phyloP scores from a whole-genome alignment of 2,329 filamentous ascomycete species.

The Sclerotinia nivalis region DNA sequence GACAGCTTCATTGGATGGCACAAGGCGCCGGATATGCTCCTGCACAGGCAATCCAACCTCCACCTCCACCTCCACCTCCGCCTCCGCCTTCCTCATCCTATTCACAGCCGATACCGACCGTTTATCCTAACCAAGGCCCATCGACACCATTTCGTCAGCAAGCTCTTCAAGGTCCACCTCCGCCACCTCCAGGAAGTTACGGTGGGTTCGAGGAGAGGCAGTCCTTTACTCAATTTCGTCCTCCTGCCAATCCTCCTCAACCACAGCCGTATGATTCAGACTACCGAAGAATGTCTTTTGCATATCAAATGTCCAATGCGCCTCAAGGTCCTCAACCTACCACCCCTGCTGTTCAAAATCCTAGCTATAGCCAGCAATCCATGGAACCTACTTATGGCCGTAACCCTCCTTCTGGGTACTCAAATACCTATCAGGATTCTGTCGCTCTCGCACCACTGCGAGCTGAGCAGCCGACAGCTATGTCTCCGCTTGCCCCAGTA shows the following conservation, averaged over 20 bases:
- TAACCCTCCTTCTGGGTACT: slow-evolving; percentile 13
- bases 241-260: slow-evolving; percentile 19
- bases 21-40: slow-evolving; percentile 18
- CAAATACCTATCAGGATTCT: slow-evolving; percentile 20
- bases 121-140: slow-evolving; percentile 5
- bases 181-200: slow-evolving; percentile 22
- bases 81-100: slow-evolving; percentile 19
- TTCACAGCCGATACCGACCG: slow-evolving; percentile 12
- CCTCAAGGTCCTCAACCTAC: slow-evolving; percentile 7
- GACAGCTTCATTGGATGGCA: slow-evolving; percentile 36
- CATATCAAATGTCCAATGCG: neutral
- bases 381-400: slow-evolving; percentile 15
- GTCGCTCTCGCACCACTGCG: slow-evolving; percentile 28
- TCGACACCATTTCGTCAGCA: slow-evolving; percentile 16
- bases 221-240: slow-evolving; percentile 24
- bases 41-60: neutral
- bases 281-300: slow-evolving; percentile 30
- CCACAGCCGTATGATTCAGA: slow-evolving; percentile 32
- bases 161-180: slow-evolving; percentile 27
- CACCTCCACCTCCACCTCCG: slow-evolving; percentile 9
- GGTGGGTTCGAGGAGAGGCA: slow-evolving; percentile 6
- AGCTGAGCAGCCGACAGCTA: slow-evolving; percentile 22
- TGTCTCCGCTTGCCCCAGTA: slow-evolving; percentile 34
- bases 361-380: slow-evolving; percentile 9
- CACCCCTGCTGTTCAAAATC: slow-evolving; percentile 7